Conservation (phyloP, 2,329 filamentous ascomycete genomes). For the Colletotrichum sp. region DNA sequence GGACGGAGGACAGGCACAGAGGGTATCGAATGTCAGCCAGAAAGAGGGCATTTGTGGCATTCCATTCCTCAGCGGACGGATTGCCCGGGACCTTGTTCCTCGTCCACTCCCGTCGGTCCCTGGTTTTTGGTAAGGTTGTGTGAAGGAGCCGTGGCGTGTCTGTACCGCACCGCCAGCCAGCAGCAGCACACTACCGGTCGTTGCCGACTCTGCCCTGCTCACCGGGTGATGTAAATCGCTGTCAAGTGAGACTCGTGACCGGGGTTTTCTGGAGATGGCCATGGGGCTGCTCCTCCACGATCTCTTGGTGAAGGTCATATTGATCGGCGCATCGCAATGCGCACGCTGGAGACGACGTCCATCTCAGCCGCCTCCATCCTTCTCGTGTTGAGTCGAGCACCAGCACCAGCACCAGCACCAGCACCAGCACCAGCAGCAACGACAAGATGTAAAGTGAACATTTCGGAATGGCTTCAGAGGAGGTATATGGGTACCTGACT, state of each 20-base stretch:
- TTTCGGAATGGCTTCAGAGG: background rate
- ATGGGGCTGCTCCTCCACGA: background rate
- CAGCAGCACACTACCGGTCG: background rate
- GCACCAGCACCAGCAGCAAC: background rate
- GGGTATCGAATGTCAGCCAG: background rate
- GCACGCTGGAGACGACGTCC: background rate
- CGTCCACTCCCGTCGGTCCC: background rate
- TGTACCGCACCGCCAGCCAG: background rate
- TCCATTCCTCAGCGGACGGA: background rate
- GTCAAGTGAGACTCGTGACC: slow-evolving; percentile 10
- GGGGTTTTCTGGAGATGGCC: background rate
- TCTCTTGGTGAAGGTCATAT: background rate
- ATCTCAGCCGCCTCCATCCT: background rate
- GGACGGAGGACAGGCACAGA: background rate
- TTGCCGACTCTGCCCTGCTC: slow-evolving; percentile 13
- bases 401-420: background rate
- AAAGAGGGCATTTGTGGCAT: background rate
- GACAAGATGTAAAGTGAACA: background rate
- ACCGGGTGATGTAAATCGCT: slow-evolving; percentile 2
- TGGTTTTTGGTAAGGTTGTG: slow-evolving; percentile 2
- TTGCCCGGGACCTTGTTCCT: background rate
- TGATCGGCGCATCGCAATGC: background rate
- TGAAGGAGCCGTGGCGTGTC: slow-evolving; percentile 1
- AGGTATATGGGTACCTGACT: background rate
- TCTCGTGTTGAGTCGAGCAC: background rate